These are phyloP conservation scores for Phytophthora citricola DNA, from an alignment of 352 stramenopile species.

Conservation along the genomic window DNA sequence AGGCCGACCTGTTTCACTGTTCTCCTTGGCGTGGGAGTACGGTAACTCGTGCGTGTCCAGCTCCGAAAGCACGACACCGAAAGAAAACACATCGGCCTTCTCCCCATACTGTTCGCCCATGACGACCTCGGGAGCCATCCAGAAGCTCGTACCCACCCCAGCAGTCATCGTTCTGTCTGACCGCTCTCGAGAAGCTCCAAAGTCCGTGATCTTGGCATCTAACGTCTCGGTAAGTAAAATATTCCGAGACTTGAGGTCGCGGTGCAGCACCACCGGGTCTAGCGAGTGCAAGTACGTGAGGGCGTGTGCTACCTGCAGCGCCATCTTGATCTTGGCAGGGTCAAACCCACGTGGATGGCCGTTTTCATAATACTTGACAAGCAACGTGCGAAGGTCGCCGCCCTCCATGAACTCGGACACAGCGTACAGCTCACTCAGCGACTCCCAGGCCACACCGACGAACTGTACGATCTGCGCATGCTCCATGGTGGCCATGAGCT, in stretches of 20 bases:
- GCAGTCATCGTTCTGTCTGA: constrained; percentile 42
- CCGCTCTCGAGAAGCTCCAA: constrained; percentile 33
- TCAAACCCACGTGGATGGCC: constrained; percentile 32
- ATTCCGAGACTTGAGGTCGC: constrained; percentile 72
- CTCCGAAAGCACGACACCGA: constrained; percentile 46
- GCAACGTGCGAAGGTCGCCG: constrained; percentile 44
- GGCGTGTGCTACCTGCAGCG: constrained; percentile 47
- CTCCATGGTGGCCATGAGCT: constrained; percentile 45
- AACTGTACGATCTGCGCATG: constrained; percentile 48
- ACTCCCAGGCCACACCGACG: constrained; percentile 47
- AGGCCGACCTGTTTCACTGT: constrained; percentile 28
- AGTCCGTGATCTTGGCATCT: constrained; percentile 57
- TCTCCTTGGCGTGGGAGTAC: constrained; percentile 42
- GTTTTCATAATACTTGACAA: constrained; percentile 26
- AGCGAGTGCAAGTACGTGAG: constrained; percentile 60
- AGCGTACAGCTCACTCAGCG: constrained; percentile 47
- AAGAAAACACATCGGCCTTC: constrained; percentile 41
- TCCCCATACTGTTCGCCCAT: constrained; percentile 40
- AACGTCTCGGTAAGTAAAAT: constrained; percentile 48
- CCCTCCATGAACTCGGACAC: constrained; percentile 60
- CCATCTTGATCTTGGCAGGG: constrained; percentile 45
- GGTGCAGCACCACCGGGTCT: constrained; percentile 50
- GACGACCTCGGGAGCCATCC: constrained; percentile 50
- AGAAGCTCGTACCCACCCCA: constrained; percentile 43
- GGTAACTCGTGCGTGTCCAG: constrained; percentile 45